These are phyloP conservation scores for Talaromyces adpressus DNA, from an alignment of 495 filamentous ascomycete species.

Conservation along the genomic window DNA sequence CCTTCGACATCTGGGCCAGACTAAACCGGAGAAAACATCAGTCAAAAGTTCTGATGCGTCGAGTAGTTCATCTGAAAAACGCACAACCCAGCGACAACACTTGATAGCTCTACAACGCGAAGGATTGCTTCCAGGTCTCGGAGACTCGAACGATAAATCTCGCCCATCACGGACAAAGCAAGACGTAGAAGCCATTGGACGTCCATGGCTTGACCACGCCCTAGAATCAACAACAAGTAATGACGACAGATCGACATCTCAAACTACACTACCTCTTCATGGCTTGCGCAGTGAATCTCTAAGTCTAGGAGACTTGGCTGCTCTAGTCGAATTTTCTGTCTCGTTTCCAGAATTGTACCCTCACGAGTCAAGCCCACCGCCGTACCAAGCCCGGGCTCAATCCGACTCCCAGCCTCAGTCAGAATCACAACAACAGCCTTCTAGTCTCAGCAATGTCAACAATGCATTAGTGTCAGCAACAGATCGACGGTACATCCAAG, in stretches of 20 bases:
- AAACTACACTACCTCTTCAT: not conserved
- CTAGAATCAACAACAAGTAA: constrained; percentile 1
- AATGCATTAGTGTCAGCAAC: not conserved
- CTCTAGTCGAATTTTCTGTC: constrained; percentile 8
- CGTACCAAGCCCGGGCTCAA: constrained; percentile 5
- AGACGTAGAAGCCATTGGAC: constrained; percentile 35
- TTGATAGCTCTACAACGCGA: constrained; percentile 31
- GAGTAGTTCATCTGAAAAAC: constrained; percentile 1
- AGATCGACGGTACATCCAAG: not conserved
- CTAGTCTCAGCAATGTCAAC: not conserved
- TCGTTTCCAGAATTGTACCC: constrained; percentile 8
- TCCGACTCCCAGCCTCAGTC: not conserved
- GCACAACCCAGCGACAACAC: constrained; percentile 14
- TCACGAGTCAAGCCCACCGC: constrained; percentile 7
- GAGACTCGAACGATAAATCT: not conserved
- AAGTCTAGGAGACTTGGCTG: constrained; percentile 8
- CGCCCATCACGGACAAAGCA: constrained; percentile 23
- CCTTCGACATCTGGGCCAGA: constrained; percentile 29
- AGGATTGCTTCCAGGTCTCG: constrained; percentile 16
- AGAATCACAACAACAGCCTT: not conserved
- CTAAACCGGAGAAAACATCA: constrained; percentile 23
- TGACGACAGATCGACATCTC: constrained; percentile 6
- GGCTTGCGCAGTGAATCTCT: constrained; percentile 2
- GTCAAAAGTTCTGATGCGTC: not conserved
- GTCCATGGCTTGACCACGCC: constrained; percentile 31